Evolutionary conservation across 768 basidiomycete species (phyloP), one percentile per base, ranked within the genome.

Genomic region (Cyathus striatus): DNA sequence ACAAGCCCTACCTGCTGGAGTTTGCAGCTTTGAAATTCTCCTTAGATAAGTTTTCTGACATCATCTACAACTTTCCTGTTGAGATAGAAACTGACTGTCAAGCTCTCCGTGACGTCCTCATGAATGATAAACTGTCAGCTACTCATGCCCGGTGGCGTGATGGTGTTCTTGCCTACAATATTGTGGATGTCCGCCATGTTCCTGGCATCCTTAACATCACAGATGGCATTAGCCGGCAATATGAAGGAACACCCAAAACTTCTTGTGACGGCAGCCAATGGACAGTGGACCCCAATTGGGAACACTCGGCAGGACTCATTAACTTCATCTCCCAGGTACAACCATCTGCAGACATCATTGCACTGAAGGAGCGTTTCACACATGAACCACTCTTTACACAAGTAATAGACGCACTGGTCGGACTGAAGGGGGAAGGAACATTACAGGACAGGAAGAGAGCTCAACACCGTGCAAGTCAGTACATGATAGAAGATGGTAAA

Each of bases 1-100:
- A 64, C 43, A 49, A 48, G 27, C 63, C 60, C 0, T 65, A 52
- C 24, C 6, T 64, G 0, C 43, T 63, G 0, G 58, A 68, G 26
- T 65, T 67, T 34, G 59, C 61, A 0, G 62, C 54, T 4, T 45
- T 67, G 13, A 63, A 65, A 20, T 64, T 49, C 22, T 43, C 41
- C 0, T 20, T 59, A 1, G 54, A 59, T 23, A 52, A 61, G 13
- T 58, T 61, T 36, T 40, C 46, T 1, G 38, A 60, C 35, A 49
- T 41, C 1, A 46, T 58, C 0, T 58, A 47, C 39, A 50, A 55
- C 0, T 56, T 50, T 14, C 60, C 55, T 2, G 40, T 65, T 0
- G 50, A 59, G 24, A 23, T 64, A 10, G 51, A 56, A 24, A 64
- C 57, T 0, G 62, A 64, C 43, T 64, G 62, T 43, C 48, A 54